Percentiles rank a stretch among this genome's conserved stretches.
phyloP scores from a whole-genome alignment of 495 filamentous ascomycete genomes.

The Aspergillus ellipticus region DNA sequence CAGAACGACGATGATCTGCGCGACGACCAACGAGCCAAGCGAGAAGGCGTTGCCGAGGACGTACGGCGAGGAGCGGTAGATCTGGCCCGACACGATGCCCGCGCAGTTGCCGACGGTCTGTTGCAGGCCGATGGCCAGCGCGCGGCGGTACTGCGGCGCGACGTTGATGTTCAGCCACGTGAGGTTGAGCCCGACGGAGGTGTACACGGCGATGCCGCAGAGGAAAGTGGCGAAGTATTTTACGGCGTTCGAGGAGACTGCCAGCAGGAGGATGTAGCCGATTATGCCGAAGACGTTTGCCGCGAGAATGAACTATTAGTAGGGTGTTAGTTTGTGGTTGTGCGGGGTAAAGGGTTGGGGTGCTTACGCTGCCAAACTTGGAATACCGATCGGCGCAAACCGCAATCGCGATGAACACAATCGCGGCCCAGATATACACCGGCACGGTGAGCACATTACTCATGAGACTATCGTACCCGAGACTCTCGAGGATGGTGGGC shows the following conservation, averaged over 20 bases:
- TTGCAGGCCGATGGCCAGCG: constrained; percentile 53
- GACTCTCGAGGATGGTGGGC: constrained; percentile 50
- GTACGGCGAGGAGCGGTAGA: constrained; percentile 50
- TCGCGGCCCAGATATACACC: constrained; percentile 39
- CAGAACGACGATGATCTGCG: constrained; percentile 31
- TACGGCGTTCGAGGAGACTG: constrained; percentile 35
- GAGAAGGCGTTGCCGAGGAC: constrained; percentile 48
- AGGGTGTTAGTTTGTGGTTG: no score
- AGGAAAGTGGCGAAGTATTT: constrained; percentile 57
- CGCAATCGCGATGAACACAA: constrained; percentile 41
- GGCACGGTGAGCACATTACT: constrained; percentile 46
- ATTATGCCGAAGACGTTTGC: constrained; percentile 2
- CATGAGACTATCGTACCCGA: constrained; percentile 49
- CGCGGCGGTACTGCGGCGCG: constrained; percentile 54
- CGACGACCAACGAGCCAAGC: constrained; percentile 38
- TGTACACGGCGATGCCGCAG: constrained; percentile 35
- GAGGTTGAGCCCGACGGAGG: constrained; percentile 20
- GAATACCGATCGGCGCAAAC: constrained; percentile 38
- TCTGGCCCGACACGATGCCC: constrained; percentile 44
- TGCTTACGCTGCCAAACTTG: constrained; percentile 32
- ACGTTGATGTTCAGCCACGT: constrained; percentile 57
- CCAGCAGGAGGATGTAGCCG: constrained; percentile 20
- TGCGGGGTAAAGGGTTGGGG: no score
- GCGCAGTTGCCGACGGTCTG: constrained; percentile 58
- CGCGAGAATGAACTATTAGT: neutral